phyloP scores from a whole-genome alignment of 768 basidiomycete species.

The Tylopilus vinaceipallidus region DNA sequence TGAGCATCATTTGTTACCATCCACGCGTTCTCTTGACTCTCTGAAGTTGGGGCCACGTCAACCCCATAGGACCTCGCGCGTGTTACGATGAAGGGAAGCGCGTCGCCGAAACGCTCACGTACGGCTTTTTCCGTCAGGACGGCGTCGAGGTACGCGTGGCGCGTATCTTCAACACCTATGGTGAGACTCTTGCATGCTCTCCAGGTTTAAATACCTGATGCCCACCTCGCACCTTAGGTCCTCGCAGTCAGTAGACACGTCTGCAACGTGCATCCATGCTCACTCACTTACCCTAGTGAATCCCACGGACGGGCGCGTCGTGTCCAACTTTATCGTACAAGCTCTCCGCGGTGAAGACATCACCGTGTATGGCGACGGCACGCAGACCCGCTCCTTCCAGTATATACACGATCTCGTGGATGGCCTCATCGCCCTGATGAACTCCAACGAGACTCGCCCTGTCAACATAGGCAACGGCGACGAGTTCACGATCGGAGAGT shows the following conservation, averaged over 20 bases:
- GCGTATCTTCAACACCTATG: conserved; percentile 98
- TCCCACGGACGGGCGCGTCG: conserved; percentile 94
- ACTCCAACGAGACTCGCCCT: conserved; percentile 87
- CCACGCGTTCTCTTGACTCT: conserved; percentile 15
- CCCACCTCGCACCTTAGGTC: conserved; percentile 33
- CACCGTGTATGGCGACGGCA: conserved; percentile 94
- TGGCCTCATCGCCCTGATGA: conserved; percentile 92
- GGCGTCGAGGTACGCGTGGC: conserved; percentile 95
- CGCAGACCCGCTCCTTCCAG: conserved; percentile 93
- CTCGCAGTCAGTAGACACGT: conserved; percentile 63
- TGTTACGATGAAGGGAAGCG: conserved; percentile 99
- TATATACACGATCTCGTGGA: conserved; percentile 98
- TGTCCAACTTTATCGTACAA: conserved; percentile 98
- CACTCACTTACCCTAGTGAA: conserved; percentile 63
- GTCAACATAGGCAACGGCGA: conserved; percentile 96
- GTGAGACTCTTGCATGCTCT: conserved; percentile 29
- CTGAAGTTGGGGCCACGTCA: conserved; percentile 93
- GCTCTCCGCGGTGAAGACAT: conserved; percentile 95
- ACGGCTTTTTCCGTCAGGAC: conserved; percentile 93
- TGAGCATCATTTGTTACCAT: conserved; percentile 38
- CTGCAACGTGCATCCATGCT: conserved; percentile 10
- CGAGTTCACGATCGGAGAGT: conserved; percentile 94
- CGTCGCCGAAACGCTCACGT: conserved; percentile 96
- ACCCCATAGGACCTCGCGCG: conserved; percentile 97
- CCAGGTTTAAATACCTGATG: background rate